phyloP scores from a whole-genome alignment of 805 yeast genomes.

The Tetrapisispora phaffii region DNA sequence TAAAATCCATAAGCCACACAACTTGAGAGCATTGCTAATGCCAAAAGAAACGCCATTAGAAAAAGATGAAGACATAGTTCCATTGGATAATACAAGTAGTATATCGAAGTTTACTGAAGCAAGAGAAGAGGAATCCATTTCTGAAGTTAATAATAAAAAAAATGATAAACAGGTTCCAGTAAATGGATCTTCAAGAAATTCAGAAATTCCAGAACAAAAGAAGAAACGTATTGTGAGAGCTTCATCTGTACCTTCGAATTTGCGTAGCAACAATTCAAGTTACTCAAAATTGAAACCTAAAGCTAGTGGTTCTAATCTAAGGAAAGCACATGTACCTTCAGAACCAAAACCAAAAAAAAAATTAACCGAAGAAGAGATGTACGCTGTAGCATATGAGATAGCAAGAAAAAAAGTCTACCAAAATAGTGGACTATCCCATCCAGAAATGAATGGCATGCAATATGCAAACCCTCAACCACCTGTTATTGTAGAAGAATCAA shows the following conservation, averaged over 20 bases:
- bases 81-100: slow-evolving; percentile 18
- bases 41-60: background rate
- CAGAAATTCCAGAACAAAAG: slow-evolving; percentile 1
- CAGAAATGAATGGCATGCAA: background rate
- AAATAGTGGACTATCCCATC: slow-evolving; percentile 8
- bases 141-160: background rate
- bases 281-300: background rate
- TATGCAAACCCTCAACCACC: background rate
- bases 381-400: slow-evolving; percentile 43
- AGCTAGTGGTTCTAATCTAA: background rate
- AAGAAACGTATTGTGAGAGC: slow-evolving; percentile 1
- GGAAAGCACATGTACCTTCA: background rate
- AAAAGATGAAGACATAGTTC: slow-evolving; percentile 8
- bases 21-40: background rate
- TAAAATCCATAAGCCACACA: background rate
- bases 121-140: background rate
- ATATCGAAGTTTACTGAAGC: slow-evolving; percentile 24
- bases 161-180: background rate
- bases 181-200: background rate
- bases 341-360: background rate
- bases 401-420: slow-evolving; percentile 53
- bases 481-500: background rate
- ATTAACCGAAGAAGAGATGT: slow-evolving; percentile 38
- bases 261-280: background rate
- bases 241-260: background rate